Percentiles rank a stretch among this genome's conserved stretches.
Evolutionary conservation across 2,329 filamentous ascomycete species (phyloP).

Genomic region (Capronia coronata): DNA sequence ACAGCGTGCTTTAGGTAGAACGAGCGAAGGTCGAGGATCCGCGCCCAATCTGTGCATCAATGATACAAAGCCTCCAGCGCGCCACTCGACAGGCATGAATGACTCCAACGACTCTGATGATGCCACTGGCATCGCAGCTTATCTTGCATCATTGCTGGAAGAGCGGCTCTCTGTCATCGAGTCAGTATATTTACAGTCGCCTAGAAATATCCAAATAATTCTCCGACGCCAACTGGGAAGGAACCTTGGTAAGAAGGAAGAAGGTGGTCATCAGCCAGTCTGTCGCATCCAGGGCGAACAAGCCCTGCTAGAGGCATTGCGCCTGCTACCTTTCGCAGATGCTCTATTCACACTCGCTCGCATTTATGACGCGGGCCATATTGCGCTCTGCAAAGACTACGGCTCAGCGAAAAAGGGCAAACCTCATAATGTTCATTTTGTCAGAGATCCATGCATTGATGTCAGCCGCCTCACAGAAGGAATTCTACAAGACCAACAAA

Average conservation of each 20-base stretch:
- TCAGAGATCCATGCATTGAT: conserved; percentile 14
- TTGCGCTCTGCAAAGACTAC: conserved; percentile 15
- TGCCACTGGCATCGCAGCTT: neutral
- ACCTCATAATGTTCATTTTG: conserved; percentile 13
- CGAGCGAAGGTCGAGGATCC: too few relatives aligned
- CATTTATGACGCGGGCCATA: conserved; percentile 24
- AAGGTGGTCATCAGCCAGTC: neutral
- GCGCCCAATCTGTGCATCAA: too few relatives aligned
- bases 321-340: neutral
- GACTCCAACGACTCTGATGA: neutral
- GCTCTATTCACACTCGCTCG: conserved; percentile 23
- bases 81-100: too few relatives aligned
- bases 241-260: too few relatives aligned
- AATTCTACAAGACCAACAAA: conserved; percentile 3
- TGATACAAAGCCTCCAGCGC: too few relatives aligned
- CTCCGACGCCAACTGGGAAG: neutral
- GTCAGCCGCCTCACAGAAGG: conserved; percentile 11
- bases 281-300: neutral
- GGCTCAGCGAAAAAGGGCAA: conserved; percentile 8
- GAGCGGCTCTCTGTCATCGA: neutral
- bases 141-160: neutral
- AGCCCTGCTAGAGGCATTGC: neutral
- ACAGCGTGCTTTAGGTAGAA: too few relatives aligned
- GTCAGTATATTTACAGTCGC: neutral
- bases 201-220: conserved; percentile 20